phyloP scores from a whole-genome alignment of 2,329 filamentous ascomycete genomes.

The Lecanoromycetidae sp. region DNA sequence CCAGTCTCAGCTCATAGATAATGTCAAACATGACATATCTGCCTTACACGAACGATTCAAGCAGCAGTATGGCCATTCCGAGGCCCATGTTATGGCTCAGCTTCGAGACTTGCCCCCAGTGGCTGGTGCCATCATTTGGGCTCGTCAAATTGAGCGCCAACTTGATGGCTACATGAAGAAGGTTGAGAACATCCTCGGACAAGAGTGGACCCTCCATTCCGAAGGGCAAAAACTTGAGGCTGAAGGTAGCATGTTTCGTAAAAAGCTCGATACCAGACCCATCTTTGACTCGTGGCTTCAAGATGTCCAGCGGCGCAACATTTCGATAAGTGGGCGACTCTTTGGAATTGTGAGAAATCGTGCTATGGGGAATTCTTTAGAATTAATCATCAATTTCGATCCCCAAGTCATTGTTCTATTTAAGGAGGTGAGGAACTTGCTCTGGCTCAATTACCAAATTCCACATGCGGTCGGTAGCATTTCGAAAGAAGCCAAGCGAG shows the following conservation, averaged over 20 bases:
- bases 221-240: constrained; percentile 89
- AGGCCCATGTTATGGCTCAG: constrained; percentile 96
- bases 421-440: constrained; percentile 92
- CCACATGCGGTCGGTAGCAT: constrained; percentile 91
- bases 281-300: constrained; percentile 94
- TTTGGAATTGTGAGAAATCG: constrained; percentile 83
- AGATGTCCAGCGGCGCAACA: constrained; percentile 76
- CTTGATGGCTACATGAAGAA: constrained; percentile 96
- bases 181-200: constrained; percentile 92
- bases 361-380: constrained; percentile 77
- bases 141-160: constrained; percentile 90
- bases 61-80: constrained; percentile 95
- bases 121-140: constrained; percentile 95
- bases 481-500: constrained; percentile 95
- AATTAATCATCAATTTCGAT: constrained; percentile 92
- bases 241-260: constrained; percentile 86
- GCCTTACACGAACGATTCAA: constrained; percentile 94
- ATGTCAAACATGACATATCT: constrained; percentile 91
- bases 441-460: constrained; percentile 89
- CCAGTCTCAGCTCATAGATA: constrained; percentile 94
- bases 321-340: constrained; percentile 81
- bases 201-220: constrained; percentile 85
- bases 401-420: constrained; percentile 94
- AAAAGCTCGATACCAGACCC: constrained; percentile 85
- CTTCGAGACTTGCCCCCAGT: constrained; percentile 90